Evolutionary conservation across 169 alveolate species (phyloP).

Genomic region (Plasmodium knowlesi): DNA sequence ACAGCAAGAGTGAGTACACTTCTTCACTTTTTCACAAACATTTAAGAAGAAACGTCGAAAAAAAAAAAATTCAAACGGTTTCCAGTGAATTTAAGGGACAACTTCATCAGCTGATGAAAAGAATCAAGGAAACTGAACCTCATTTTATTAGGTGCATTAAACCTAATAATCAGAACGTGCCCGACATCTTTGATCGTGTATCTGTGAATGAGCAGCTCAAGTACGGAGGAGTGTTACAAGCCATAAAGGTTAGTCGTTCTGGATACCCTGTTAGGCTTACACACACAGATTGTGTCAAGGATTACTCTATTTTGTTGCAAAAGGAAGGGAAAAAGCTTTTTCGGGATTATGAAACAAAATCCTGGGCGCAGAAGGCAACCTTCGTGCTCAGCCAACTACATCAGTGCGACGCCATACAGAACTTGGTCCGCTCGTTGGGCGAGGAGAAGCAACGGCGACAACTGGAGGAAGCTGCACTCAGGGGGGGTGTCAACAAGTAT

Average conservation of each 20-base stretch:
- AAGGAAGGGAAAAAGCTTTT: conserved; percentile 51
- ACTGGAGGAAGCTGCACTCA: background rate
- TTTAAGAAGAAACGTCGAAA: conserved; percentile 47
- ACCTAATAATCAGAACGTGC: conserved; percentile 91
- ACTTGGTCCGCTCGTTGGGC: background rate
- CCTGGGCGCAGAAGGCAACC: conserved; percentile 47
- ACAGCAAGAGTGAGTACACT: conserved; percentile 69
- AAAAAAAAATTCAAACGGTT: conserved; percentile 85
- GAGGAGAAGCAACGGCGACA: background rate
- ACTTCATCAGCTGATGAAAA: conserved; percentile 91
- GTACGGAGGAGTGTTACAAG: conserved; percentile 94
- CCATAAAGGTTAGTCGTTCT: conserved; percentile 94
- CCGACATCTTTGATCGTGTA: conserved; percentile 89
- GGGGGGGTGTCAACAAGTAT: background rate
- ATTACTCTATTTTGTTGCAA: conserved; percentile 84
- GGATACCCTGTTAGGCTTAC: conserved; percentile 95
- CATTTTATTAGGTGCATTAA: conserved; percentile 96
- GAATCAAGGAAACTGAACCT: conserved; percentile 91
- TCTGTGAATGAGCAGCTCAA: conserved; percentile 93
- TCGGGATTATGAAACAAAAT: background rate
- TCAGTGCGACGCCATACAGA: background rate
- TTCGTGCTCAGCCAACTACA: conserved; percentile 2
- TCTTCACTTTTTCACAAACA: conserved; percentile 18
- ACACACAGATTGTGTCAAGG: conserved; percentile 89
- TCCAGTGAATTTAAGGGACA: conserved; percentile 93